Percentiles rank a stretch among this genome's conserved stretches.
These are phyloP conservation scores for Tricholoma saponaceum DNA, from an alignment of 768 basidiomycete species.

Conservation along the genomic window DNA sequence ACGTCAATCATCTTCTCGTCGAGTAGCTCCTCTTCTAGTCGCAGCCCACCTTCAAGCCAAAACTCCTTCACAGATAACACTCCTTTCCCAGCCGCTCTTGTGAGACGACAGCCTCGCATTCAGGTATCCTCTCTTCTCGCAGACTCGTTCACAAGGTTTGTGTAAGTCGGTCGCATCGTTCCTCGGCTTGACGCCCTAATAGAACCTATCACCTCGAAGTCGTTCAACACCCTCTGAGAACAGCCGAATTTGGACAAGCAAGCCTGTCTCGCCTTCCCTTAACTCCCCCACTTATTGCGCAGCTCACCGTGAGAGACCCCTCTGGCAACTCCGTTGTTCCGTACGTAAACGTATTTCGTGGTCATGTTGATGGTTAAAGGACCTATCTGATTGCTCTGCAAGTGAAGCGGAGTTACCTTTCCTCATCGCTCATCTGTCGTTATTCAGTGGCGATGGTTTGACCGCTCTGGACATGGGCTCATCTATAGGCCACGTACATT, in stretches of 20 bases:
- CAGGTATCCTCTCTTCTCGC: conserved; percentile 57
- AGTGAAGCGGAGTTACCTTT: conserved; percentile 88
- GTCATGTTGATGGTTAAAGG: conserved; percentile 1
- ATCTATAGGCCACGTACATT: conserved; percentile 42
- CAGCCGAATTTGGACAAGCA: conserved; percentile 76
- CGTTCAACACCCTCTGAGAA: conserved; percentile 77
- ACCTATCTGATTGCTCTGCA: conserved; percentile 16
- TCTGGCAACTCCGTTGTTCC: conserved; percentile 70
- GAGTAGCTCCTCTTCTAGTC: conserved; percentile 33
- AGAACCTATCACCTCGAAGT: conserved; percentile 80
- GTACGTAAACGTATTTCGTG: conserved; percentile 47
- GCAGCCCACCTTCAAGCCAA: conserved; percentile 41
- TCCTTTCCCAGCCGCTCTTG: conserved; percentile 30
- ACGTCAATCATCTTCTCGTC: conserved; percentile 35
- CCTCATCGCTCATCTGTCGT: conserved; percentile 76
- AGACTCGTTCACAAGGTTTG: conserved; percentile 51
- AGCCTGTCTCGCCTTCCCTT: conserved; percentile 78
- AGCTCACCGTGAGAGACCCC: conserved; percentile 69
- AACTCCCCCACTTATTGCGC: conserved; percentile 80
- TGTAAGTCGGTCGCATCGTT: conserved; percentile 9
- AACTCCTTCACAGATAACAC: conserved; percentile 33
- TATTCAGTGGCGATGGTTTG: conserved; percentile 67
- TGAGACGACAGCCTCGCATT: conserved; percentile 45
- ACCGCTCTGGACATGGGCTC: conserved; percentile 63
- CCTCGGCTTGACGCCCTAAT: conserved; percentile 15